Evolutionary conservation across 257 asterid species (phyloP).

Genomic region (Cordia subcordata): DNA sequence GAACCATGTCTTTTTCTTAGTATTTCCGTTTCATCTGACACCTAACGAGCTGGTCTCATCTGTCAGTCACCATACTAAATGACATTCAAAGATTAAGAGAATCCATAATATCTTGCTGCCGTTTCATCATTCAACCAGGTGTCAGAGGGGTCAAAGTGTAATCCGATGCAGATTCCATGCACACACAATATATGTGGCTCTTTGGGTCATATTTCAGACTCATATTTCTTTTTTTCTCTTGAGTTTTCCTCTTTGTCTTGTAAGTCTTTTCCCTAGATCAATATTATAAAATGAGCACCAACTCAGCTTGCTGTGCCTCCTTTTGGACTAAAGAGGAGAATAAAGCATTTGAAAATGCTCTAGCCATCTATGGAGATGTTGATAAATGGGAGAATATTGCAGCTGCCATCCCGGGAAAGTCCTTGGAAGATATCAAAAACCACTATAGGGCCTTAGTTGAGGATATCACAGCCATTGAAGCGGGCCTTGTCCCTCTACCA

Average conservation of each 20-base stretch:
- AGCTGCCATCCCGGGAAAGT: constrained; percentile 34
- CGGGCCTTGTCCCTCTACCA: constrained; percentile 33
- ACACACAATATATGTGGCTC: constrained; percentile 1
- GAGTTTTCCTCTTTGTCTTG: constrained; percentile 23
- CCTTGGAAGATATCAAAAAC: constrained; percentile 30
- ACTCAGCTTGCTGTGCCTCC: constrained; percentile 20
- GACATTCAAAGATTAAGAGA: not conserved
- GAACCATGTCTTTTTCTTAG: too few species aligned
- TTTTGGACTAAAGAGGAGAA: constrained; percentile 38
- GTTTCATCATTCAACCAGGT: constrained; percentile 7
- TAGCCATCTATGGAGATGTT: constrained; percentile 18
- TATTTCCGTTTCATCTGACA: not conserved
- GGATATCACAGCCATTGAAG: constrained; percentile 34
- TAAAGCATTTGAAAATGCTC: constrained; percentile 40
- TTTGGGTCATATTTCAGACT: constrained; percentile 6
- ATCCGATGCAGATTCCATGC: constrained; percentile 1
- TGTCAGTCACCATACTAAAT: not conserved
- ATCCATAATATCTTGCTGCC: constrained; percentile 1
- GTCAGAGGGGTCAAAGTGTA: constrained; percentile 12
- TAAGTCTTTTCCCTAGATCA: constrained; percentile 10
- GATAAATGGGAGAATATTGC: constrained; percentile 30
- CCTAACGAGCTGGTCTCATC: not conserved
- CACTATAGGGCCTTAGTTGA: constrained; percentile 27
- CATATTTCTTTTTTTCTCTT: constrained; percentile 10
- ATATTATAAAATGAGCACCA: constrained; percentile 24